phyloP scores from a whole-genome alignment of 179 eudicot species.

The Camellia oleifera region DNA sequence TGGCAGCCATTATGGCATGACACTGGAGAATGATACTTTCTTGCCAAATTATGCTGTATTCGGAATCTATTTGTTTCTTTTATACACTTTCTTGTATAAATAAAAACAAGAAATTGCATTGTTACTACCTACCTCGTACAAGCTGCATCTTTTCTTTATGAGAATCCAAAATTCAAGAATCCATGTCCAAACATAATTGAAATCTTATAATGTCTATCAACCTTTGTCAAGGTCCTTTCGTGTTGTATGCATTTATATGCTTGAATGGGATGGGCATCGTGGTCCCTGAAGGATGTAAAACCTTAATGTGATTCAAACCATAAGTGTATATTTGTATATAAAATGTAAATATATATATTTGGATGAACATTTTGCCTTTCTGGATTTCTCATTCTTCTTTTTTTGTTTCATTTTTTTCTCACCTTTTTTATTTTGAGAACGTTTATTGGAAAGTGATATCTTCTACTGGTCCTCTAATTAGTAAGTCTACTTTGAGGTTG shows the following conservation, averaged over 20 bases:
- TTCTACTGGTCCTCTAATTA: neutral
- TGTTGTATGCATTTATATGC: neutral
- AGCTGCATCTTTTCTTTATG: no score
- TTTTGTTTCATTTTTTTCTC: no score
- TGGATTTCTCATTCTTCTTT: neutral
- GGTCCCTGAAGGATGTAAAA: neutral
- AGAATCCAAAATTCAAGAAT: neutral
- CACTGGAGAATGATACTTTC: no score
- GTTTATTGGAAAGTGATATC: neutral
- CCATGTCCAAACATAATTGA: neutral
- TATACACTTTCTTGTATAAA: no score
- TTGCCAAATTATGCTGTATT: no score
- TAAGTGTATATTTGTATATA: neutral
- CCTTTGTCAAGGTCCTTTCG: conserved; percentile 1
- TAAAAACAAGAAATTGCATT: no score
- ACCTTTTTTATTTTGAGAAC: neutral
- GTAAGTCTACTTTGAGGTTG: neutral
- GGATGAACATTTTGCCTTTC: neutral
- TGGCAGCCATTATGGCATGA: no score
- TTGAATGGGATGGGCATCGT: neutral
- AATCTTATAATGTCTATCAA: neutral
- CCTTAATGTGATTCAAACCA: neutral
- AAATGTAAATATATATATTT: neutral
- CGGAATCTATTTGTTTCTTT: no score
- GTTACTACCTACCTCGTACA: no score